Evolutionary conservation across 1,284 basidiomycete genomes (phyloP).

Genomic region (Trichosporon sp.): DNA sequence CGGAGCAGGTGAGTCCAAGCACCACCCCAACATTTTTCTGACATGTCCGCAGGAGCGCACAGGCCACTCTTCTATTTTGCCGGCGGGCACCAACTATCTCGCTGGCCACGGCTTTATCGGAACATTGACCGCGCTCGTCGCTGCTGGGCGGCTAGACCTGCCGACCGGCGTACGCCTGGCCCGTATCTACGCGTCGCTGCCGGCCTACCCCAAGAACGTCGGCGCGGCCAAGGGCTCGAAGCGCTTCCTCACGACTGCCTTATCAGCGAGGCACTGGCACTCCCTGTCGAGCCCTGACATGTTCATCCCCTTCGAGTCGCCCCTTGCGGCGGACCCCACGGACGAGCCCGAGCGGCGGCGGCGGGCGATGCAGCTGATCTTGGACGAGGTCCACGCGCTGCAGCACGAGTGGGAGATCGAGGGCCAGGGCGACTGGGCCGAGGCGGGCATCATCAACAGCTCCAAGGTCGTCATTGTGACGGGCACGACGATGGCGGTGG

Average conservation of each 20-base stretch:
- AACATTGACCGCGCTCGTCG: conserved; percentile 46
- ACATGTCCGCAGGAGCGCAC: conserved; percentile 28
- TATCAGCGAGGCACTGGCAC: conserved; percentile 45
- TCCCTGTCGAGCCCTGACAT: conserved; percentile 41
- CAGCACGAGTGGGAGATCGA: conserved; percentile 37
- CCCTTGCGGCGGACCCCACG: conserved; percentile 16
- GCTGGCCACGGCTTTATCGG: conserved; percentile 49
- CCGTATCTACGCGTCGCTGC: conserved; percentile 40
- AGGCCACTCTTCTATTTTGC: conserved; percentile 32
- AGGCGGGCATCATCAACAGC: conserved; percentile 46
- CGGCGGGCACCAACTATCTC: conserved; percentile 40
- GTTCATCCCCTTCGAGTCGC: conserved; percentile 29
- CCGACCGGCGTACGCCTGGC: conserved; percentile 43
- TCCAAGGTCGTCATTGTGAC: conserved; percentile 46
- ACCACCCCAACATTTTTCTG: background rate
- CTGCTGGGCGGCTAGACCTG: conserved; percentile 42
- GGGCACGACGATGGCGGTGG: conserved; percentile 43
- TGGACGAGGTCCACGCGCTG: conserved; percentile 44
- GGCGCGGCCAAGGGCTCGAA: conserved; percentile 8
- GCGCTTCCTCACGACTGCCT: conserved; percentile 40
- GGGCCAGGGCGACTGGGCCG: conserved; percentile 44
- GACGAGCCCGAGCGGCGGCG: conserved; percentile 31
- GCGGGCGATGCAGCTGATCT: conserved; percentile 45
- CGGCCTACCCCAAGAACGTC: conserved; percentile 26
- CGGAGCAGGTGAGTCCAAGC: conserved; percentile 34